These are phyloP conservation scores for Posidonia oceanica DNA, from an alignment of 116 monocot species.

Conservation along the genomic window DNA sequence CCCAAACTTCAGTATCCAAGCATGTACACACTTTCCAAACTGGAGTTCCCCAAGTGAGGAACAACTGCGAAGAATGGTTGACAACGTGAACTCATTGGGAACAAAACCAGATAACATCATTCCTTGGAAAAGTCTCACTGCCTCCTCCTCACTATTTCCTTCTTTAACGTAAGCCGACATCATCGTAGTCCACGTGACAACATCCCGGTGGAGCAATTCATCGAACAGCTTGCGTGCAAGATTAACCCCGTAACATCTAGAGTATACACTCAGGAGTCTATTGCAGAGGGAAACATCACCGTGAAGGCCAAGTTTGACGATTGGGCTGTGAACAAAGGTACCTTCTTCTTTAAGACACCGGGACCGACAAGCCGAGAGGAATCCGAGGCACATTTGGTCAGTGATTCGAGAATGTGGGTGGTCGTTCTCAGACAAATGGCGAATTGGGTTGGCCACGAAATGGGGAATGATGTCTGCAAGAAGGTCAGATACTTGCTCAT, in stretches of 20 bases:
- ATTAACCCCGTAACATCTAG: constrained; percentile 5
- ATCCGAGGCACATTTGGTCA: neutral
- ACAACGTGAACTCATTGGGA: constrained; percentile 60
- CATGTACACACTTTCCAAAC: constrained; percentile 30
- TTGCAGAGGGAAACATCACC: constrained; percentile 28
- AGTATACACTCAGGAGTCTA: constrained; percentile 39
- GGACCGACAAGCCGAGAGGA: neutral
- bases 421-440: neutral
- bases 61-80: constrained; percentile 38
- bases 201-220: constrained; percentile 41
- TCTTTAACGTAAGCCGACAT: constrained; percentile 33
- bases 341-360: neutral
- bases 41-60: constrained; percentile 8
- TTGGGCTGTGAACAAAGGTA: constrained; percentile 29
- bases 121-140: constrained; percentile 24
- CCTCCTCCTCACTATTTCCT: constrained; percentile 14
- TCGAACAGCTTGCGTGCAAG: constrained; percentile 56
- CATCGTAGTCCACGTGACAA: constrained; percentile 56
- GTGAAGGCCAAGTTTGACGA: constrained; percentile 43
- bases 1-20: constrained; percentile 25
- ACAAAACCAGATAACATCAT: constrained; percentile 20
- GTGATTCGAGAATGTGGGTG: neutral
- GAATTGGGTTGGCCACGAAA: neutral
- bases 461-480: neutral
- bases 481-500: neutral